Conservation (phyloP, 192 early-diverging fungal genomes). For the Coemansia sp. region DNA sequence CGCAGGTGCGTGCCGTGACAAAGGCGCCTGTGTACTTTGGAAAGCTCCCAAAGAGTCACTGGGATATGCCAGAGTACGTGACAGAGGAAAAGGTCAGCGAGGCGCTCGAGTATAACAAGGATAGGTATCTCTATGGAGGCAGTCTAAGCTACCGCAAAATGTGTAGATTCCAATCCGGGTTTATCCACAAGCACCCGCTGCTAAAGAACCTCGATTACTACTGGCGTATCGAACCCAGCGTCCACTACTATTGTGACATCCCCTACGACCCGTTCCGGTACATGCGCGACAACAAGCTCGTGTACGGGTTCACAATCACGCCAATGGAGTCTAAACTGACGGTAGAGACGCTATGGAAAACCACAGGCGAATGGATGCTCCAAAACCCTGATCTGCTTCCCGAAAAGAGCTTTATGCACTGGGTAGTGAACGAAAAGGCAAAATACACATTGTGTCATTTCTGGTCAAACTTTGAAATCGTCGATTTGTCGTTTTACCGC, state of each 20-base stretch:
- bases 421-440: slow-evolving; percentile 41
- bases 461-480: slow-evolving; percentile 85
- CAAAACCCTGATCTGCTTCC: slow-evolving; percentile 53
- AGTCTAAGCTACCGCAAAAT: slow-evolving; percentile 60
- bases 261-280: slow-evolving; percentile 55
- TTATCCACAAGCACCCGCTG: slow-evolving; percentile 54
- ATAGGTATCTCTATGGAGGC: slow-evolving; percentile 58
- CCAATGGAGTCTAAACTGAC: slow-evolving; percentile 52
- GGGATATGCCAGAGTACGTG: slow-evolving; percentile 75
- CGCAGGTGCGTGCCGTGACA: slow-evolving; percentile 50
- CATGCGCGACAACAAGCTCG: slow-evolving; percentile 53
- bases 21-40: slow-evolving; percentile 61
- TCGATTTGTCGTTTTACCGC: slow-evolving; percentile 63
- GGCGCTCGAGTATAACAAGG: slow-evolving; percentile 49
- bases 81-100: slow-evolving; percentile 53
- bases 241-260: slow-evolving; percentile 53
- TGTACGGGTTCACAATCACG: slow-evolving; percentile 53
- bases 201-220: slow-evolving; percentile 54
- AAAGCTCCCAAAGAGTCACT: slow-evolving; percentile 57
- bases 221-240: slow-evolving; percentile 57
- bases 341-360: slow-evolving; percentile 52
- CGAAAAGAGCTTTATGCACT: slow-evolving; percentile 52
- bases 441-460: slow-evolving; percentile 62
- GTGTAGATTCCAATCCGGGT: slow-evolving; percentile 51
- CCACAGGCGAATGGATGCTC: slow-evolving; percentile 48